A percentile compares a stretch with the other conserved stretches of the same genome.
Evolutionary conservation across 331 rosid species (phyloP).

Genomic region (Cydonia oblonga): DNA sequence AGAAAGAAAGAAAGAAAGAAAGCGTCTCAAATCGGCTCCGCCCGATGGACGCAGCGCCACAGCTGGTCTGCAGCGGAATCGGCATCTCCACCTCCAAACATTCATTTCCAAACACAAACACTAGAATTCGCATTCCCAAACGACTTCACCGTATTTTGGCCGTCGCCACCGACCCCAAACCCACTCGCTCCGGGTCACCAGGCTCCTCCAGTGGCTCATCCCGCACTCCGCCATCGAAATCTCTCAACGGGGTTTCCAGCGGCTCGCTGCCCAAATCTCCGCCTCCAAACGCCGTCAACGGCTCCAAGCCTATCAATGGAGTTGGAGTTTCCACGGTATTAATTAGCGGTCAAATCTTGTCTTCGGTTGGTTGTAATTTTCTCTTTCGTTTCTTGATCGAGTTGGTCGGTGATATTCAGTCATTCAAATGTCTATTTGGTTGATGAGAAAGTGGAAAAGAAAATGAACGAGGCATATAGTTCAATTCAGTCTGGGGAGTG

Average conservation of each 20-base stretch:
- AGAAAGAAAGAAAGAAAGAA: neutral
- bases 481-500: neutral
- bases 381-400: neutral
- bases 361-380: neutral
- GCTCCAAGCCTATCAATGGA: too few species aligned
- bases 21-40: constrained; percentile 6
- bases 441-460: neutral
- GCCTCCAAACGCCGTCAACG: constrained; percentile 32
- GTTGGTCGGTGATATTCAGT: neutral
- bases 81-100: constrained; percentile 20
- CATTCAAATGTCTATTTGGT: neutral
- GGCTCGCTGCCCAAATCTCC: constrained; percentile 8
- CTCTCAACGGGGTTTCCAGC: neutral
- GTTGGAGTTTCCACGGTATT: constrained; percentile 54
- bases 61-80: constrained; percentile 51
- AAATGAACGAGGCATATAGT: neutral
- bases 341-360: neutral
- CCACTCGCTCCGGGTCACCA: constrained; percentile 10
- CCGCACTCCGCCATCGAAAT: constrained; percentile 6
- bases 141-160: constrained; percentile 43
- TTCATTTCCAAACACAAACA: neutral
- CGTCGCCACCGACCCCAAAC: constrained; percentile 59
- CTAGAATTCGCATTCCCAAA: constrained; percentile 24
- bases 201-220: constrained; percentile 11
- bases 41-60: constrained; percentile 69